These are phyloP conservation scores for Biscogniauxia marginata DNA, from an alignment of 2,329 filamentous ascomycete genomes.

Conservation along the genomic window DNA sequence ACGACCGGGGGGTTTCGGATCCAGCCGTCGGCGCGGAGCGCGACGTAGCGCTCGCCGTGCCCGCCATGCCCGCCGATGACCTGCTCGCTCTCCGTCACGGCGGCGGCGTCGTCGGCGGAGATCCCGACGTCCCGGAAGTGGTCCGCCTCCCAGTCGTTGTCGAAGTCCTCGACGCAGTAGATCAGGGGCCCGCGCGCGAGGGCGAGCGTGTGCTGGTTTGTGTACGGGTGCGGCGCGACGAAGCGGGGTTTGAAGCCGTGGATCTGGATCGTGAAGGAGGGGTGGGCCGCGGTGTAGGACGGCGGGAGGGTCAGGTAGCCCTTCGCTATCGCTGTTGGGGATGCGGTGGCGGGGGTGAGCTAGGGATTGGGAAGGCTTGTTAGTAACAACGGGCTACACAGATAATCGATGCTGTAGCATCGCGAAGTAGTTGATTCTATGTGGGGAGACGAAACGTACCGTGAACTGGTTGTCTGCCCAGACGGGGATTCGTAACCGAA, in stretches of 20 bases:
- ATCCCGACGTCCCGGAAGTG: constrained; percentile 50
- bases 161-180: constrained; percentile 60
- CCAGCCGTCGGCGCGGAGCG: constrained; percentile 27
- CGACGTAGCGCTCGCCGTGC: constrained; percentile 29
- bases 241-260: constrained; percentile 47
- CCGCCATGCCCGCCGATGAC: too few relatives aligned
- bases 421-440: too few relatives aligned
- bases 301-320: constrained; percentile 50
- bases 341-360: constrained; percentile 35
- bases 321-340: constrained; percentile 34
- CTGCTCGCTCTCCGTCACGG: constrained; percentile 21
- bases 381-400: too few relatives aligned
- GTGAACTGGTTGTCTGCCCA: constrained; percentile 43
- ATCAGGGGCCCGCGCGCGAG: constrained; percentile 57
- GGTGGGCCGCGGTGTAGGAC: constrained; percentile 38
- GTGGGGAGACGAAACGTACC: constrained; percentile 16
- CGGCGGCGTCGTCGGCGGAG: constrained; percentile 19
- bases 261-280: constrained; percentile 43
- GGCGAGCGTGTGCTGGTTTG: constrained; percentile 52
- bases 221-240: constrained; percentile 53
- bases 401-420: too few relatives aligned
- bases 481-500: constrained; percentile 53
- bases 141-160: constrained; percentile 54
- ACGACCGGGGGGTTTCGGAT: too few relatives aligned
- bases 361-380: constrained; percentile 15